Evolutionary conservation across 1,139 yeast genomes (phyloP), one percentile per base, ranked within the genome.

Genomic region (Arxiozyma telluris): DNA sequence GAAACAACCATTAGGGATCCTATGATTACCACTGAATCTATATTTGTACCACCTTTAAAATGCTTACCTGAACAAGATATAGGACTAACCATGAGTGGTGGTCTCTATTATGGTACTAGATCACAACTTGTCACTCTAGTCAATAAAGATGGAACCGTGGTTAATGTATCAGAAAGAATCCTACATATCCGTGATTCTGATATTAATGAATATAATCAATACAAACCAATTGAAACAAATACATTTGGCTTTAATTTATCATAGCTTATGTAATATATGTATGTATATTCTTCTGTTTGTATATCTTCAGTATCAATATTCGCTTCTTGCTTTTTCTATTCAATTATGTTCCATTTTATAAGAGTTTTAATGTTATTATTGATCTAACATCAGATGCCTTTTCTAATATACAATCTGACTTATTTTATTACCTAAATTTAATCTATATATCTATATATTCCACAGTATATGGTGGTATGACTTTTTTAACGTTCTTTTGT

Each of bases 41-140:
- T 91, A 4, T 88, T 82, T 63, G 80, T 89, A 12, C 96, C 96
- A 1, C 87, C 90, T 0, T 58, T 73, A 41, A 57, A 59, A 43
- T 68, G 71, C 0, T 55, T 68, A 2, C 62, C 63, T 15, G 52
- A 66, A n/a, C 71, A 74, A 58, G 66, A 61, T 7, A 64, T 62
- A 34, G 72, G 73, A 3, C 65, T 68, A 3, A 65, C 71, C 11
- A 51, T 58, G 17, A 61, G 70, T 1, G 68, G 69, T 18, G 87
- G 87, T 0, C 69, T 72, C 30, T 81, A 75, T 62, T 93, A 91
- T 63, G 98, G 97, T 0, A 93, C 98, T 0, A 73, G 98, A 53
- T 88, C 97, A 0, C 96, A 90, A 64, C 89, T 96, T 0, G 79
- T 90, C 1, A 76, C 91, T 6, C 64, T 89, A 22, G 76, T 88